These are phyloP conservation scores for Bathelium albidoporum DNA, from an alignment of 495 filamentous ascomycete species.

Conservation along the genomic window DNA sequence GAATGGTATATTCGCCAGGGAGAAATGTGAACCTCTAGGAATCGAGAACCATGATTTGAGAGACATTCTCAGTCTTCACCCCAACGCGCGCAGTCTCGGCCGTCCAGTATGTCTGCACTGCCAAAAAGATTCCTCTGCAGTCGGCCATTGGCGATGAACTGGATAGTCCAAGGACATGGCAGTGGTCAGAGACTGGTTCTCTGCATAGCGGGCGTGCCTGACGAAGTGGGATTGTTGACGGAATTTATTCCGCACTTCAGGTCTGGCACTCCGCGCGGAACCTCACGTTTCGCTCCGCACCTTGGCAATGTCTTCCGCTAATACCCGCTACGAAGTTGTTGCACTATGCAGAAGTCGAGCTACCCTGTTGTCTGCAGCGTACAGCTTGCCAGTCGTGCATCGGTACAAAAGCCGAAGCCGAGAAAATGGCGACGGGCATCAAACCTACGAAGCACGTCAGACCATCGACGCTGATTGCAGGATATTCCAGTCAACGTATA, in stretches of 20 bases:
- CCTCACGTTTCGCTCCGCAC: background rate
- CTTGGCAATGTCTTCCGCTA: background rate
- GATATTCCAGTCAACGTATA: background rate
- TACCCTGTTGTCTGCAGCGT: background rate
- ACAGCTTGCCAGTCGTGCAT: background rate
- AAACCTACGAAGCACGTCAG: background rate
- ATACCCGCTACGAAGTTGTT: background rate
- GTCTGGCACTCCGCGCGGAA: background rate
- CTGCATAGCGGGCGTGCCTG: background rate
- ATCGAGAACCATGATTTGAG: conserved; percentile 53
- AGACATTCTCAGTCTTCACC: background rate
- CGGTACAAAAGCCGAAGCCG: background rate
- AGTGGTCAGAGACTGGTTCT: background rate
- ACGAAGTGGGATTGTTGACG: background rate
- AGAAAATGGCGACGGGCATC: background rate
- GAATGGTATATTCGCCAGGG: conserved; percentile 84
- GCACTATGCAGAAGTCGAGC: background rate
- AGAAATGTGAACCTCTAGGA: conserved; percentile 60
- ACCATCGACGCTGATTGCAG: background rate
- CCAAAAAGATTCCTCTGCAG: too few species aligned
- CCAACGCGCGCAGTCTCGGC: too few species aligned
- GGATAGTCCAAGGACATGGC: background rate
- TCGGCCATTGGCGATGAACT: background rate
- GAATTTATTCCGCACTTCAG: background rate
- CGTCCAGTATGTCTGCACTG: too few species aligned